These are phyloP conservation scores for Magnolia sinica DNA, from an alignment of 164 flowering plant genomes.

Conservation along the genomic window DNA sequence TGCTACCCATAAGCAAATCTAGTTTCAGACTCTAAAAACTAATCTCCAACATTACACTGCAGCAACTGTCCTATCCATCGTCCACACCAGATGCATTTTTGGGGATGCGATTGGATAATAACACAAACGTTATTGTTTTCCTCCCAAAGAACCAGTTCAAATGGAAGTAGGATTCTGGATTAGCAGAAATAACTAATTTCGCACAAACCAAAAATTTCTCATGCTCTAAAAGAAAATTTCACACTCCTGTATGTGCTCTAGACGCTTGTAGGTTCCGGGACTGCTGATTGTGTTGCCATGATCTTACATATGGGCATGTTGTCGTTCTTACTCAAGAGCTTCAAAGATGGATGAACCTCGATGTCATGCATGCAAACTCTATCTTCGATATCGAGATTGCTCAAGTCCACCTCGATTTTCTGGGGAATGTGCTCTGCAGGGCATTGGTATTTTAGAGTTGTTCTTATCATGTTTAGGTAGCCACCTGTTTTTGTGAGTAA, in stretches of 20 bases:
- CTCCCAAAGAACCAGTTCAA: neutral
- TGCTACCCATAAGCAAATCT: neutral
- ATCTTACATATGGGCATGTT: constrained; percentile 72
- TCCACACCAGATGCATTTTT: neutral
- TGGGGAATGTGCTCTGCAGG: constrained; percentile 74
- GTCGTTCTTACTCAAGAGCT: constrained; percentile 70
- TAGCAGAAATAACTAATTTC: neutral
- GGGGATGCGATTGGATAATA: neutral
- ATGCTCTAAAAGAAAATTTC: neutral
- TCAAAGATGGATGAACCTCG: constrained; percentile 60
- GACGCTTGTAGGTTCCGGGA: neutral
- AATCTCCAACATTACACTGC: too few relatives aligned
- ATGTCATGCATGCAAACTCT: constrained; percentile 48
- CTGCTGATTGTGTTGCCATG: constrained; percentile 14
- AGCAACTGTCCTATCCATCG: neutral
- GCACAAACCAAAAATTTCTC: neutral
- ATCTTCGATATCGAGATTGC: constrained; percentile 80
- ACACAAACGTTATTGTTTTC: neutral
- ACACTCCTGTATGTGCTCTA: neutral
- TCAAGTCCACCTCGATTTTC: constrained; percentile 82
- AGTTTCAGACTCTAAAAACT: too few relatives aligned
- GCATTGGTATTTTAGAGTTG: constrained; percentile 53
- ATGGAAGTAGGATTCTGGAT: neutral
- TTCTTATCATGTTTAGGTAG: constrained; percentile 43
- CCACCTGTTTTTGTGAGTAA: constrained; percentile 54